These are phyloP conservation scores for Colletotrichum sp. DNA, from an alignment of 2,329 filamentous ascomycete species.

Conservation along the genomic window DNA sequence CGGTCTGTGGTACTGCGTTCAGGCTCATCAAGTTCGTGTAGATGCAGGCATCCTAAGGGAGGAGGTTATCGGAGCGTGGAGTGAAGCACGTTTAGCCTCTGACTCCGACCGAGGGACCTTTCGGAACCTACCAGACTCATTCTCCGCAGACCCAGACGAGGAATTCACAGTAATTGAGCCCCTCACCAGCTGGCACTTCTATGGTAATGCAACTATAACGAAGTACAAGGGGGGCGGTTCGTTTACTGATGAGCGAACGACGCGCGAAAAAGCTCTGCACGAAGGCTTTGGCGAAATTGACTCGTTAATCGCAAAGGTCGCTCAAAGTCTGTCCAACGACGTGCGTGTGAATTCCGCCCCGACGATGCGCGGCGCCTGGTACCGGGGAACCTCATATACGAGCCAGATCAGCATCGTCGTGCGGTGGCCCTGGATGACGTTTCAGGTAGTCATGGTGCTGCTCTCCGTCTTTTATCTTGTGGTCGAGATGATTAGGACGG, in stretches of 20 bases:
- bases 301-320: not conserved
- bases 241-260: not conserved
- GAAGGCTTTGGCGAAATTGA: not conserved
- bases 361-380: not conserved
- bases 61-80: not conserved
- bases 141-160: not conserved
- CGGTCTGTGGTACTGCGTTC: not conserved
- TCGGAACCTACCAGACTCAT: not conserved
- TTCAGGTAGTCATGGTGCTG: not conserved
- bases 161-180: not conserved
- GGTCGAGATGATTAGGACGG: not conserved
- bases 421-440: not conserved
- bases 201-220: not conserved
- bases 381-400: not conserved
- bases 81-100: not conserved
- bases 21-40: not conserved
- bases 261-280: not conserved
- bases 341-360: not conserved
- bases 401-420: not conserved
- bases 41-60: not conserved
- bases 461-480: not conserved
- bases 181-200: fast-evolving
- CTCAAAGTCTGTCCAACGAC: not conserved
- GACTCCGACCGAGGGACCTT: not conserved
- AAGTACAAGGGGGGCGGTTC: no score